These are phyloP conservation scores for Amanita polypyramis DNA, from an alignment of 768 basidiomycete species.

Conservation along the genomic window DNA sequence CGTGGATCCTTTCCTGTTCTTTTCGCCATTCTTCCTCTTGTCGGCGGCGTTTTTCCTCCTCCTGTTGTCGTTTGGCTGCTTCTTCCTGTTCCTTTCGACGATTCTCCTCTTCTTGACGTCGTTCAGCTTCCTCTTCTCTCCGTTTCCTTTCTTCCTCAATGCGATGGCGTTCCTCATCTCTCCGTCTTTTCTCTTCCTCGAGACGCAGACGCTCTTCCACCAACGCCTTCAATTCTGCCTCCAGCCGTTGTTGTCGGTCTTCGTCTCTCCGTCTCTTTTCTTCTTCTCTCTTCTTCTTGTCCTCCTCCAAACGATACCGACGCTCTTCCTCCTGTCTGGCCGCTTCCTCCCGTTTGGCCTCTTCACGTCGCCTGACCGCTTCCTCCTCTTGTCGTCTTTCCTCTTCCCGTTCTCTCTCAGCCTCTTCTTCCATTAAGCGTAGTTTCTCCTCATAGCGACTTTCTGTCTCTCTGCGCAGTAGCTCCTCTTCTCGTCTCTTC, in stretches of 20 bases:
- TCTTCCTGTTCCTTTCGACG: slow-evolving; percentile 11
- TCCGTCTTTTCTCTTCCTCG: slow-evolving; percentile 10
- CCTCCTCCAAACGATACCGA: slow-evolving; percentile 11
- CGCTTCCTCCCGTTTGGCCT: slow-evolving; percentile 14
- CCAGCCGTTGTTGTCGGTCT: slow-evolving; percentile 8
- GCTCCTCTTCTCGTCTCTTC: slow-evolving; percentile 9
- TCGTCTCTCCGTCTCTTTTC: slow-evolving; percentile 5
- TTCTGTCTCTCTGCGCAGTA: slow-evolving; percentile 10
- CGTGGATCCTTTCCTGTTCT: slow-evolving; percentile 14
- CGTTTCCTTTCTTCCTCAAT: slow-evolving; percentile 6
- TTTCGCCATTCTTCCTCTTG: slow-evolving; percentile 15
- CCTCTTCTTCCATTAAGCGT: slow-evolving; percentile 1
- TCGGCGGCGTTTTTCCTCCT: slow-evolving; percentile 15
- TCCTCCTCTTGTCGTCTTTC: slow-evolving; percentile 1
- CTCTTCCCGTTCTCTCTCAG: not conserved
- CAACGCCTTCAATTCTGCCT: slow-evolving; percentile 10
- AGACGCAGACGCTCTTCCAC: slow-evolving; percentile 6
- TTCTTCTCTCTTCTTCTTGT: slow-evolving; percentile 7
- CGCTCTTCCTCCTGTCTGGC: slow-evolving; percentile 8
- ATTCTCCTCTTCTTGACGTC: slow-evolving; percentile 14
- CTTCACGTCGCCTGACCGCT: slow-evolving; percentile 16
- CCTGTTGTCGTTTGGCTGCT: slow-evolving; percentile 15
- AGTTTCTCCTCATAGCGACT: not conserved
- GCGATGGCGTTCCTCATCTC: slow-evolving; percentile 14
- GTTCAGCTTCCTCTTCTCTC: slow-evolving; percentile 12